These are phyloP conservation scores for Podila horticola DNA, from an alignment of 192 early-diverging fungal genomes.

Conservation along the genomic window DNA sequence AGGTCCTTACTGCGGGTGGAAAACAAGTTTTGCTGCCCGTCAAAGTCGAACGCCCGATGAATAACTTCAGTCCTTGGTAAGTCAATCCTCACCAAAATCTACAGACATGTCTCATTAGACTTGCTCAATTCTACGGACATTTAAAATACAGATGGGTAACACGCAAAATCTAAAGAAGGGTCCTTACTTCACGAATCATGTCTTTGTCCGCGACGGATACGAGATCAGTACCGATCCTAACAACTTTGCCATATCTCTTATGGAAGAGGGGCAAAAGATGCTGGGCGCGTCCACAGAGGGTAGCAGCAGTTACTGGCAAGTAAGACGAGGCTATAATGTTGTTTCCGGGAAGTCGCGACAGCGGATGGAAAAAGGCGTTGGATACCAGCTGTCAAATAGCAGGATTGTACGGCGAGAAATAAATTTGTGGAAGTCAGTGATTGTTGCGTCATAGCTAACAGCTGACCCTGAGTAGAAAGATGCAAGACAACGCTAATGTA, in stretches of 20 bases:
- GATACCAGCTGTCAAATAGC: conserved; percentile 20
- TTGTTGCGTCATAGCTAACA: not conserved
- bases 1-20: conserved; percentile 33
- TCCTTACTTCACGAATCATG: conserved; percentile 50
- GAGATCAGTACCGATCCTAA: conserved; percentile 37
- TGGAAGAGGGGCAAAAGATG: conserved; percentile 29
- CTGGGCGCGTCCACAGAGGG: conserved; percentile 18
- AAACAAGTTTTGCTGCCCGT: conserved; percentile 32
- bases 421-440: conserved; percentile 5
- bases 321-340: conserved; percentile 24
- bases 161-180: not conserved
- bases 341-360: conserved; percentile 29
- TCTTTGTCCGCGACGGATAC: conserved; percentile 55
- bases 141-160: conserved; percentile 7
- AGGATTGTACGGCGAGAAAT: conserved; percentile 1
- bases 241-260: conserved; percentile 50
- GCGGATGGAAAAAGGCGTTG: conserved; percentile 37
- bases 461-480: conserved; percentile 4
- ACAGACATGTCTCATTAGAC: no score
- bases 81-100: no score
- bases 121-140: not conserved
- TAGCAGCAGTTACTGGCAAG: not conserved
- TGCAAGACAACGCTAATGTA: conserved; percentile 7
- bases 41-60: conserved; percentile 24
- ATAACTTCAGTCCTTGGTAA: not conserved